Evolutionary conservation across 345 rosid species (phyloP).

Genomic region (Nasturtium officinale): DNA sequence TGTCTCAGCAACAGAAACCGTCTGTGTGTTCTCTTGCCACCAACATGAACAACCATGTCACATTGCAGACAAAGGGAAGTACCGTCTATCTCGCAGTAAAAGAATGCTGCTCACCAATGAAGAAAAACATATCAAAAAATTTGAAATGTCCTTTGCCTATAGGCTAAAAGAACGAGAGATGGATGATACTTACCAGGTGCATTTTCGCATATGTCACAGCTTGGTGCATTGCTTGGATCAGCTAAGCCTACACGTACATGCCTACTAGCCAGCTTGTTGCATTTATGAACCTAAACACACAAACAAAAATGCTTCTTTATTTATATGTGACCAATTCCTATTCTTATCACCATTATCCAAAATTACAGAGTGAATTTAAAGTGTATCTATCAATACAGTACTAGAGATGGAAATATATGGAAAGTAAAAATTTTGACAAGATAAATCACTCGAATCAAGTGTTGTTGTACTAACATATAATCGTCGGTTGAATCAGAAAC

Average conservation of each 20-base stretch:
- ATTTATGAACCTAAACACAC: conserved; percentile 66
- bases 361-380: background rate
- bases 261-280: conserved; percentile 82
- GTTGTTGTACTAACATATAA: background rate
- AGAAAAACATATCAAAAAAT: background rate
- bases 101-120: conserved; percentile 58
- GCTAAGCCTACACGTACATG: conserved; percentile 82
- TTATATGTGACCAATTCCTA: background rate
- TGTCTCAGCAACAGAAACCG: conserved; percentile 76
- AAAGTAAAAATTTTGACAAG: conserved; percentile 7
- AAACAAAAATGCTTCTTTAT: background rate
- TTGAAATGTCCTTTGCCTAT: background rate
- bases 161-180: conserved; percentile 15
- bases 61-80: conserved; percentile 85
- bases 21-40: conserved; percentile 73
- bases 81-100: conserved; percentile 86
- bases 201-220: conserved; percentile 83
- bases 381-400: background rate
- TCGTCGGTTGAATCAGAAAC: background rate
- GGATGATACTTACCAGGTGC: conserved; percentile 66
- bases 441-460: background rate
- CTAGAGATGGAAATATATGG: background rate
- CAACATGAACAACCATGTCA: conserved; percentile 83
- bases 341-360: background rate
- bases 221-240: conserved; percentile 64